phyloP scores from a whole-genome alignment of 768 basidiomycete genomes.

The Leucocoprinus birnbaumii region DNA sequence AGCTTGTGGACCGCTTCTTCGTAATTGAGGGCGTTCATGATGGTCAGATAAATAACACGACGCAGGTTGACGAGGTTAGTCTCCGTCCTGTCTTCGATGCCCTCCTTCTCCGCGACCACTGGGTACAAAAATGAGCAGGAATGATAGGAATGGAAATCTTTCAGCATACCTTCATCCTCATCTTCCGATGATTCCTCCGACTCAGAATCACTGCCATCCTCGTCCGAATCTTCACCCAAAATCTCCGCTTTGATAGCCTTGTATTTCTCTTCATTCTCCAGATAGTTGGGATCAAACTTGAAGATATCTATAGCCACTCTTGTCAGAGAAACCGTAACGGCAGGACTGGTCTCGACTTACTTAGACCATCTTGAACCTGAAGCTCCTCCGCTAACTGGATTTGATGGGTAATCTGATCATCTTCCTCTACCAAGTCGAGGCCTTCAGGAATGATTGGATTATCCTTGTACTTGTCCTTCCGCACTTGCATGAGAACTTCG shows the following conservation, averaged over 20 bases:
- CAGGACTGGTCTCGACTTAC: conserved; percentile 45
- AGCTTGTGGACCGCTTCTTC: conserved; percentile 99
- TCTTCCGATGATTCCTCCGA: conserved; percentile 68
- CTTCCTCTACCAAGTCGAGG: conserved; percentile 94
- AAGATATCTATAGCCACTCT: conserved; percentile 73
- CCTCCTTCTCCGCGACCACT: conserved; percentile 79
- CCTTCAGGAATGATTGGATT: conserved; percentile 95
- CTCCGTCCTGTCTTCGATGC: conserved; percentile 92
- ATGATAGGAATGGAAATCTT: conserved; percentile 18
- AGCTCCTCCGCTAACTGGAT: conserved; percentile 91
- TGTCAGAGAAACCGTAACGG: not conserved
- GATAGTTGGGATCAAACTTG: conserved; percentile 86
- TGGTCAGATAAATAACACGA: conserved; percentile 91
- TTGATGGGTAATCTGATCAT: conserved; percentile 96
- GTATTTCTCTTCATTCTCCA: conserved; percentile 94
- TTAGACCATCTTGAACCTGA: conserved; percentile 91
- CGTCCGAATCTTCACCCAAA: conserved; percentile 79
- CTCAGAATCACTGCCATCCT: conserved; percentile 61
- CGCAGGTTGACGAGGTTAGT: conserved; percentile 95
- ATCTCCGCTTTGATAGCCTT: conserved; percentile 90
- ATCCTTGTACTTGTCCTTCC: conserved; percentile 99
- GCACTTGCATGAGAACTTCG: conserved; percentile 97
- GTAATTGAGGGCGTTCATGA: conserved; percentile 98
- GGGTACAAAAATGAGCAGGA: conserved; percentile 1
- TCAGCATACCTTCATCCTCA: conserved; percentile 46